Conservation (phyloP, 1,139 yeast species). For the Pichia kudriavzevii region DNA sequence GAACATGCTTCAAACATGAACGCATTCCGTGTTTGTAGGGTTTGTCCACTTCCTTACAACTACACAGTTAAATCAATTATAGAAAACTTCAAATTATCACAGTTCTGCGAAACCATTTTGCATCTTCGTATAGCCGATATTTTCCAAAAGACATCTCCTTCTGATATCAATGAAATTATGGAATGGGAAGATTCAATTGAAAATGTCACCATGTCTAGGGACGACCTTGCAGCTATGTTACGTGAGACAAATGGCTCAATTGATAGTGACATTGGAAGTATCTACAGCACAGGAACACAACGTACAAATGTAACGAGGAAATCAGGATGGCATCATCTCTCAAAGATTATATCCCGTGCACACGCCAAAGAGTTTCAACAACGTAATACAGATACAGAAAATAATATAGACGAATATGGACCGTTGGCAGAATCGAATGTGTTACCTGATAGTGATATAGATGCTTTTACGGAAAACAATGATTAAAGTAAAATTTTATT, state of each 20-base stretch:
- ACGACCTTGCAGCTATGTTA: background rate
- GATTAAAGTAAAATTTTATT: too few species aligned
- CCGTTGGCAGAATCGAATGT: too few species aligned
- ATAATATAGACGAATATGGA: too few species aligned
- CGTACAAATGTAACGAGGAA: slow-evolving; percentile 6
- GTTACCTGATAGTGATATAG: too few species aligned
- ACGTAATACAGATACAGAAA: too few species aligned
- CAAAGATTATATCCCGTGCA: slow-evolving; percentile 63
- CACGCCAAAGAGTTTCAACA: slow-evolving; percentile 87
- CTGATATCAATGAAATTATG: background rate
- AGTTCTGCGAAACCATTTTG: slow-evolving; percentile 1
- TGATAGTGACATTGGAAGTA: slow-evolving; percentile 8
- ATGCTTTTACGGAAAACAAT: too few species aligned
- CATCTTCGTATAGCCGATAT: background rate
- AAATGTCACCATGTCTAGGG: too few species aligned
- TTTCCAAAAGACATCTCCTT: background rate
- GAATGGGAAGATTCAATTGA: slow-evolving; percentile 4
- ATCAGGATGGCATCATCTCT: slow-evolving; percentile 31
- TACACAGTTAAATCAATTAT: too few species aligned
- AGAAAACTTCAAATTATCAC: too few species aligned
- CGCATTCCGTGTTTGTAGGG: slow-evolving; percentile 78
- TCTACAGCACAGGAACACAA: slow-evolving; percentile 9
- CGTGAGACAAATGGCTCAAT: background rate
- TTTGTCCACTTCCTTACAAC: slow-evolving; percentile 83
- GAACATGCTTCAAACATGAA: slow-evolving; percentile 90